phyloP scores from a whole-genome alignment of 257 asterid species.

The Nicotiana undulata region DNA sequence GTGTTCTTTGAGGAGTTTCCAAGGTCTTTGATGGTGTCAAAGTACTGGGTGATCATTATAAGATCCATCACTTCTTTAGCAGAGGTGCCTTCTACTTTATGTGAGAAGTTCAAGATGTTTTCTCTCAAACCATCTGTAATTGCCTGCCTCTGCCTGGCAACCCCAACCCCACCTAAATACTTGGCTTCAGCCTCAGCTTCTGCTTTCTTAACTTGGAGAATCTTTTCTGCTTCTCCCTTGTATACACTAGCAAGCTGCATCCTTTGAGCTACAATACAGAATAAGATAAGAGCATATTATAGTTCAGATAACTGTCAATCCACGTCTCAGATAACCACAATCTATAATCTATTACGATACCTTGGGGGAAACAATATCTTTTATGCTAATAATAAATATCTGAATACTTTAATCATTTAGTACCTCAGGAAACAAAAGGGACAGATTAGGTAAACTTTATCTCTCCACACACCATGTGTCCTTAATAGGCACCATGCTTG shows the following conservation, averaged over 20 bases:
- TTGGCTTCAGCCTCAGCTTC: conserved; percentile 97
- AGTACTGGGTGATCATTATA: conserved; percentile 91
- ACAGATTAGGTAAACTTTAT: background rate
- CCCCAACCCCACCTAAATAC: conserved; percentile 97
- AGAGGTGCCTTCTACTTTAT: conserved; percentile 75
- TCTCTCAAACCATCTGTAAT: conserved; percentile 91
- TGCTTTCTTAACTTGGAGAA: conserved; percentile 79
- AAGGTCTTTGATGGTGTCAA: conserved; percentile 92
- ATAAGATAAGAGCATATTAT: background rate
- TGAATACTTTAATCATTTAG: background rate
- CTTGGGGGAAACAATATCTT: background rate
- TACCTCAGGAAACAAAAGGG: background rate
- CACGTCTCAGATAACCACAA: background rate
- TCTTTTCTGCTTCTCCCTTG: conserved; percentile 96
- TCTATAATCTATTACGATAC: background rate
- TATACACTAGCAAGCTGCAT: conserved; percentile 93
- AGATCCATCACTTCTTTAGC: conserved; percentile 98
- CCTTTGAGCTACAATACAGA: conserved; percentile 67
- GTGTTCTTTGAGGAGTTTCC: conserved; percentile 87
- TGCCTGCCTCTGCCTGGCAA: conserved; percentile 99
- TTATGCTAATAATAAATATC: background rate
- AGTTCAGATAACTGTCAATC: background rate
- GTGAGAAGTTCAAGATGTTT: conserved; percentile 86
- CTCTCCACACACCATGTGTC: background rate
- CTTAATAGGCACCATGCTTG: background rate